Conservation (phyloP, 108 stramenopile species). For the Asterionellopsis glacialis region DNA sequence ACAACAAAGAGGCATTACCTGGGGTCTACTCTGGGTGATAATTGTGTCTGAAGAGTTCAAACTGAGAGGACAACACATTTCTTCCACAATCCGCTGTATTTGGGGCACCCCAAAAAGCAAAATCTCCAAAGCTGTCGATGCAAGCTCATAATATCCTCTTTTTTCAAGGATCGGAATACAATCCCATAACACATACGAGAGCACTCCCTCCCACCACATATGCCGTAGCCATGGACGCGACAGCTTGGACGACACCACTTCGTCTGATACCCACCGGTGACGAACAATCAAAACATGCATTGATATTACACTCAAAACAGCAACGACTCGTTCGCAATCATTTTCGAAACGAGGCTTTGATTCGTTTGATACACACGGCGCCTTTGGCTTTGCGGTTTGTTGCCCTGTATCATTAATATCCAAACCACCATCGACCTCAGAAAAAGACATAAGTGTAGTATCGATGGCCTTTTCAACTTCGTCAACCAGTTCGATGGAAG, state of each 20-base stretch:
- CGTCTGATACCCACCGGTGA: conserved; percentile 7
- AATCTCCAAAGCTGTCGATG: conserved; percentile 39
- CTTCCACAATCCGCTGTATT: background rate
- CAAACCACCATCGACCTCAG: too few relatives aligned
- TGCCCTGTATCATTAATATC: too few relatives aligned
- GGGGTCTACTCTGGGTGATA: too few relatives aligned
- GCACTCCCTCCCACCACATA: conserved; percentile 64
- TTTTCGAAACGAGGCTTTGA: background rate
- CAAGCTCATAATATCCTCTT: conserved; percentile 42
- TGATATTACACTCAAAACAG: conserved; percentile 33
- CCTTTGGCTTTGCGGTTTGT: background rate
- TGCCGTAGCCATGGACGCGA: conserved; percentile 76
- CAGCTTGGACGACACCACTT: conserved; percentile 9
- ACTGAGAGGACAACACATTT: background rate
- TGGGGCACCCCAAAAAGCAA: conserved; percentile 26
- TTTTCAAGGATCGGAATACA: conserved; percentile 59
- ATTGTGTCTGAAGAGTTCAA: background rate
- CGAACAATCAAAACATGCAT: conserved; percentile 38
- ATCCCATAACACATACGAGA: conserved; percentile 78
- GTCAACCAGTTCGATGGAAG: too few relatives aligned
- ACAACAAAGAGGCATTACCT: too few relatives aligned
- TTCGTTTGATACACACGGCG: background rate
- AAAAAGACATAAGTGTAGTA: too few relatives aligned
- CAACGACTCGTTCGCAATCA: conserved; percentile 62
- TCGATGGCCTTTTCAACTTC: too few relatives aligned